A percentile compares a stretch with the other conserved stretches of the same genome.
Evolutionary conservation across 1,139 yeast genomes (phyloP).

Genomic region (Saccharomyces hybrid): DNA sequence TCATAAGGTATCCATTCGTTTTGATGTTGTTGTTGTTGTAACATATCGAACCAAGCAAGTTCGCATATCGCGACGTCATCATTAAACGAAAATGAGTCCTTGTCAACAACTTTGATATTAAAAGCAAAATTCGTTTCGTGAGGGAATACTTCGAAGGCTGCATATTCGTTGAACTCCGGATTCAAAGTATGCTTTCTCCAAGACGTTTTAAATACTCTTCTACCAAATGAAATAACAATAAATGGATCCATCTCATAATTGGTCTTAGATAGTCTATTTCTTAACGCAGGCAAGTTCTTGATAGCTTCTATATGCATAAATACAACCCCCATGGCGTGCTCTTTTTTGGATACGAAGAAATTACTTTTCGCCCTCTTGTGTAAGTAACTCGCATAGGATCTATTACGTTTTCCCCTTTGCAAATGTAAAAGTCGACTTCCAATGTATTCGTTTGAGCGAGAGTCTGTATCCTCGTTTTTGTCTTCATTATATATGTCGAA

Average conservation of each 20-base stretch:
- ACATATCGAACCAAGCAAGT: constrained; percentile 45
- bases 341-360: constrained; percentile 25
- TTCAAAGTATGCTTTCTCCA: constrained; percentile 77
- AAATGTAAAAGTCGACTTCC: constrained; percentile 3
- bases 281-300: constrained; percentile 60
- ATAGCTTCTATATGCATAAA: constrained; percentile 72
- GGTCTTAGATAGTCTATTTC: constrained; percentile 56
- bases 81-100: constrained; percentile 74
- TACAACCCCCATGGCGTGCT: constrained; percentile 50
- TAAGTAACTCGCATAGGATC: constrained; percentile 7
- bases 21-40: constrained; percentile 21
- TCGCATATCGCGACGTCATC: constrained; percentile 69
- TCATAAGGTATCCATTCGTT: constrained; percentile 17
- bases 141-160: constrained; percentile 68
- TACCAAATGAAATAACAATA: constrained; percentile 85
- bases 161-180: constrained; percentile 74
- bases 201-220: constrained; percentile 78
- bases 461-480: neutral
- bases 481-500: neutral
- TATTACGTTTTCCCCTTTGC: constrained; percentile 4
- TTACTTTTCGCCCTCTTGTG: constrained; percentile 10
- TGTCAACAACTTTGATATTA: constrained; percentile 70
- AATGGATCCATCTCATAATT: constrained; percentile 91
- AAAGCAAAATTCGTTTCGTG: constrained; percentile 61
- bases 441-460: constrained; percentile 5